phyloP scores from a whole-genome alignment of 1,284 basidiomycete species.

The Leucoagaricus sp. region DNA sequence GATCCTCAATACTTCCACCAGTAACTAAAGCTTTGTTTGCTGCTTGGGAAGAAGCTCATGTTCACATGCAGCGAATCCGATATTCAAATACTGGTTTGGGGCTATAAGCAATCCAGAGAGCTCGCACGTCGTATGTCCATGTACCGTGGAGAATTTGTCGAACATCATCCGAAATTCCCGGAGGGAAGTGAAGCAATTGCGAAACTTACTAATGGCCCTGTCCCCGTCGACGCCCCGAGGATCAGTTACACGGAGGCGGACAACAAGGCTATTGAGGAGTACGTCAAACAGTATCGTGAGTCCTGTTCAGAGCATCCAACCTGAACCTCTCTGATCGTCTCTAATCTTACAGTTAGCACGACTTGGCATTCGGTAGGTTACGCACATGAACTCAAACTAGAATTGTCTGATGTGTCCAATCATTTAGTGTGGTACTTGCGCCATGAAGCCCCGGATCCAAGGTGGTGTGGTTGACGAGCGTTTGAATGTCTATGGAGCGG shows the following conservation, averaged over 20 bases:
- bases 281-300: conserved; percentile 27
- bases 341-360: conserved; percentile 37
- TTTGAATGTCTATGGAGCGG: conserved; percentile 65
- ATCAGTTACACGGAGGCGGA: conserved; percentile 59
- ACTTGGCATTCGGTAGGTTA: conserved; percentile 57
- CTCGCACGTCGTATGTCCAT: conserved; percentile 54
- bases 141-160: conserved; percentile 53
- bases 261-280: conserved; percentile 52
- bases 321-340: background rate
- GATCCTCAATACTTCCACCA: conserved; percentile 35
- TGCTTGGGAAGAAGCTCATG: background rate
- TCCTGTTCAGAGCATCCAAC: background rate
- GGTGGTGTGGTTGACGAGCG: conserved; percentile 63
- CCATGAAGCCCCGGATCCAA: conserved; percentile 59
- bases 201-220: conserved; percentile 33
- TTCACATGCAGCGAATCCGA: conserved; percentile 46
- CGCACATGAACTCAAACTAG: background rate
- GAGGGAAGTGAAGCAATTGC: conserved; percentile 44
- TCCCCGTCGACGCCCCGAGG: conserved; percentile 42
- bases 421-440: conserved; percentile 59
- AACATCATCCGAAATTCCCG: conserved; percentile 51
- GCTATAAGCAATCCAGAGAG: conserved; percentile 62
- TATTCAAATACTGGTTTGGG: conserved; percentile 51
- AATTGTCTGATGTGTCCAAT: background rate
- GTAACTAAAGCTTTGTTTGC: conserved; percentile 18